phyloP scores from a whole-genome alignment of 768 basidiomycete genomes.

The Fomitopsis serialis region DNA sequence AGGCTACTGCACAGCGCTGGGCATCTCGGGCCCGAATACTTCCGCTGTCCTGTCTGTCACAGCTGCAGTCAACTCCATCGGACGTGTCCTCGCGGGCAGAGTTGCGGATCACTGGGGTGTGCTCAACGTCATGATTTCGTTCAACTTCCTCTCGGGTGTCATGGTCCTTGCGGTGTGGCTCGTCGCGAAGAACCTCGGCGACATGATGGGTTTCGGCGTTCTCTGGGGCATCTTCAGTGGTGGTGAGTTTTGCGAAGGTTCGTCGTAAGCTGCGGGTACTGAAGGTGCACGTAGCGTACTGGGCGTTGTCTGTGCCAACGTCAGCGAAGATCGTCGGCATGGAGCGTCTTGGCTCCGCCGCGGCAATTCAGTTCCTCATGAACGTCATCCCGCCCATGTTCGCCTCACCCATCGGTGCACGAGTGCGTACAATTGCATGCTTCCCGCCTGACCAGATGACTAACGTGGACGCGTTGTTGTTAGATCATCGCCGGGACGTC shows the following conservation, averaged over 20 bases:
- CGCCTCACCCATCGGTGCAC: background rate
- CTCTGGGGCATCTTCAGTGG: slow-evolving; percentile 4
- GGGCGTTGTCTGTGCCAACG: slow-evolving; percentile 1
- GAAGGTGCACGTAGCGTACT: background rate
- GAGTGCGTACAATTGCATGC: background rate
- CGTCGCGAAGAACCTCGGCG: slow-evolving; percentile 1
- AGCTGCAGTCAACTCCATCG: background rate
- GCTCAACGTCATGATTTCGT: background rate
- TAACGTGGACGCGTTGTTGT: background rate
- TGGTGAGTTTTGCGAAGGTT: background rate
- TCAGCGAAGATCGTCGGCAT: slow-evolving; percentile 3
- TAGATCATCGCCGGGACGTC: background rate
- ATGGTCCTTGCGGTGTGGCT: slow-evolving; percentile 1
- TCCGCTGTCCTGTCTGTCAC: slow-evolving; percentile 1
- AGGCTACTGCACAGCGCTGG: slow-evolving; percentile 1
- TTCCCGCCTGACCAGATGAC: too few relatives aligned
- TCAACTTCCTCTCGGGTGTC: background rate
- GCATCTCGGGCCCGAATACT: background rate
- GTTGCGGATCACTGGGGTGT: background rate
- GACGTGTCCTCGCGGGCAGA: slow-evolving; percentile 1
- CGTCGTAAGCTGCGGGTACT: too few relatives aligned
- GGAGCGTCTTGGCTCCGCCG: slow-evolving; percentile 2
- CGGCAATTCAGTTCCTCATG: slow-evolving; percentile 2
- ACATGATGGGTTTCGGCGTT: slow-evolving; percentile 1
- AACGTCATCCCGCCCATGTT: slow-evolving; percentile 4